phyloP scores from a whole-genome alignment of 2,329 filamentous ascomycete genomes.

The Aspergillus tanneri region DNA sequence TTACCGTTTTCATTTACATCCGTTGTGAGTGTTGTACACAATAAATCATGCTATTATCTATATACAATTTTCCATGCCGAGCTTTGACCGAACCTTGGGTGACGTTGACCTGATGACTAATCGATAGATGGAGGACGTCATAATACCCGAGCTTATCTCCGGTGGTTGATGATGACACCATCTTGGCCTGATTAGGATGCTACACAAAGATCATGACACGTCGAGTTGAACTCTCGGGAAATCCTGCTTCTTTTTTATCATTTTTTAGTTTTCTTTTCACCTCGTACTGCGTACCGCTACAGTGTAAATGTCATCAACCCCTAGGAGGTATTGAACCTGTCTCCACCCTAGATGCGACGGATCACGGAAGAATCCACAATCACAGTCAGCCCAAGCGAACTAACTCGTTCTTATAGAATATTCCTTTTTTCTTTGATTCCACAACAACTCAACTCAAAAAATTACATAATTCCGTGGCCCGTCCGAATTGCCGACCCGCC shows the following conservation, averaged over 20 bases:
- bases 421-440: constrained; percentile 10
- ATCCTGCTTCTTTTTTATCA: neutral
- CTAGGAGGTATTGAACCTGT: neutral
- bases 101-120: constrained; percentile 9
- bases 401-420: constrained; percentile 4
- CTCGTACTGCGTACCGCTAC: neutral
- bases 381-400: constrained; percentile 3
- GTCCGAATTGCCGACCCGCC: constrained; percentile 27
- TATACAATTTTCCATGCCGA: neutral
- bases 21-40: too few relatives aligned
- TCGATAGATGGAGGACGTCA: constrained; percentile 7
- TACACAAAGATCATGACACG: constrained; percentile 7
- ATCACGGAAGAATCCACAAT: neutral
- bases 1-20: neutral
- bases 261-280: neutral
- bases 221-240: constrained; percentile 6
- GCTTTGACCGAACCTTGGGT: neutral
- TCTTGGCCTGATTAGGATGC: constrained; percentile 1
- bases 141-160: constrained; percentile 10
- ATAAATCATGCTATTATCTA: too few relatives aligned
- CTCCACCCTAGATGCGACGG: constrained; percentile 7
- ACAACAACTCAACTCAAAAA: too few relatives aligned
- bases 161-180: constrained; percentile 3
- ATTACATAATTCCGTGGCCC: constrained; percentile 4
- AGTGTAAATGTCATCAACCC: too few relatives aligned